Evolutionary conservation across 768 basidiomycete species (phyloP).

Genomic region (Termitomyces sp.): DNA sequence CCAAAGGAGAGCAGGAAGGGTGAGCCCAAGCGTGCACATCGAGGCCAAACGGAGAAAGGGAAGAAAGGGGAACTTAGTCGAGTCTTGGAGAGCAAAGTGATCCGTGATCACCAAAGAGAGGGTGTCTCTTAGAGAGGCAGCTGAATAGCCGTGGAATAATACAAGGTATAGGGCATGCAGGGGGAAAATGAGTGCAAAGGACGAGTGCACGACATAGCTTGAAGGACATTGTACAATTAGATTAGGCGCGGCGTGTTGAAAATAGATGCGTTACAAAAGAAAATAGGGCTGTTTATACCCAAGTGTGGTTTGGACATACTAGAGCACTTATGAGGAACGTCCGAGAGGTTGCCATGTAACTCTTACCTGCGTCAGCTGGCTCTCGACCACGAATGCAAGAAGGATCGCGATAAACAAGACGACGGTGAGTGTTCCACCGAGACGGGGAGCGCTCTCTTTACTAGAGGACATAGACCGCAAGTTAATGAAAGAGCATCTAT

Average conservation of each 20-base stretch:
- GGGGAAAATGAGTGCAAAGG: constrained; percentile 75
- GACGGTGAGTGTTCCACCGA: constrained; percentile 45
- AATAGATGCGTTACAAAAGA: constrained; percentile 57
- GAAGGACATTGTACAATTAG: not conserved
- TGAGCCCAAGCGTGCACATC: constrained; percentile 51
- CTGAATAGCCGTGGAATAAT: constrained; percentile 40
- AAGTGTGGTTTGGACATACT: constrained; percentile 78
- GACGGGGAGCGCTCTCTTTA: constrained; percentile 21
- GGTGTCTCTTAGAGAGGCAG: constrained; percentile 42
- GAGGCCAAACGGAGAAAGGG: constrained; percentile 33
- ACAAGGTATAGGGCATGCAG: constrained; percentile 69
- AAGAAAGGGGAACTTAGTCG: constrained; percentile 29
- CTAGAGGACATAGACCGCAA: constrained; percentile 21
- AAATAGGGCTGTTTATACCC: constrained; percentile 87
- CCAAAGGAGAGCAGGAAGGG: constrained; percentile 67
- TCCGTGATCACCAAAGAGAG: constrained; percentile 45
- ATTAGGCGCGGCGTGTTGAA: no score
- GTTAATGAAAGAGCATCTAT: no score
- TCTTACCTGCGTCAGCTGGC: constrained; percentile 68
- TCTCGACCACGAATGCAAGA: constrained; percentile 72
- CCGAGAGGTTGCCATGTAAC: not conserved
- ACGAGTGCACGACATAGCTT: constrained; percentile 86
- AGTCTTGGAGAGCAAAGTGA: constrained; percentile 34
- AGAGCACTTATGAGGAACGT: not conserved
- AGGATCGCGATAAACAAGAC: constrained; percentile 55